phyloP scores from a whole-genome alignment of 345 rosid genomes.

The Limnanthes douglasii region DNA sequence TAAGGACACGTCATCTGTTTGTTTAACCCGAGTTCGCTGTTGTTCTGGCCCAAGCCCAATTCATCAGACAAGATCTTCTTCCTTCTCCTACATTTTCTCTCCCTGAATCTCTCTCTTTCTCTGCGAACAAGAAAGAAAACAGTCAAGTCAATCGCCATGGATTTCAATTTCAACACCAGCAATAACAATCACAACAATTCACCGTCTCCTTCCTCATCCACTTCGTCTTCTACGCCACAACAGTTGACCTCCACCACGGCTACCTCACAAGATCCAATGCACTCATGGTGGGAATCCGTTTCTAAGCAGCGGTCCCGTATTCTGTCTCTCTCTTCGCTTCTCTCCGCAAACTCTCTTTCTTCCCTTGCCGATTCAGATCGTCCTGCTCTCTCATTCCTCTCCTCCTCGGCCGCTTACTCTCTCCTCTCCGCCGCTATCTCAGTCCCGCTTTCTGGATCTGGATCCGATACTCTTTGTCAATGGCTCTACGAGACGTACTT shows the following conservation, averaged over 20 bases:
- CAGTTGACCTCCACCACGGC: constrained; percentile 9
- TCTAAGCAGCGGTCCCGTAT: constrained; percentile 83
- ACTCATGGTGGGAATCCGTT: constrained; percentile 96
- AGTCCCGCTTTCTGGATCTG: constrained; percentile 55
- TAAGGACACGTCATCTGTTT: too few species aligned
- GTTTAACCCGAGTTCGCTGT: too few species aligned
- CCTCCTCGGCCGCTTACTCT: constrained; percentile 52
- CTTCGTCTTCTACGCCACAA: constrained; percentile 17
- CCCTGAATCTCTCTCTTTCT: constrained; percentile 1
- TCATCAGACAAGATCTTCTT: too few species aligned
- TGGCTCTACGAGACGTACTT: constrained; percentile 96
- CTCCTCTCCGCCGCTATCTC: constrained; percentile 36
- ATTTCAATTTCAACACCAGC: constrained; percentile 18
- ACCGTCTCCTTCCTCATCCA: constrained; percentile 28
- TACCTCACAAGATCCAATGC: constrained; percentile 44
- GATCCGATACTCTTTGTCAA: constrained; percentile 82
- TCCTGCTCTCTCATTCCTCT: constrained; percentile 82
- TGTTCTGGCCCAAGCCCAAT: too few species aligned
- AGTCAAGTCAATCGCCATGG: constrained; percentile 17
- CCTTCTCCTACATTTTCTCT: too few species aligned
- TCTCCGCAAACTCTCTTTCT: constrained; percentile 38
- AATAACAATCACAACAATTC: constrained; percentile 18
- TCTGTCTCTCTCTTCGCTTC: constrained; percentile 52
- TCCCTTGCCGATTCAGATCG: constrained; percentile 84
- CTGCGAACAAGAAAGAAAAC: too few species aligned